Evolutionary conservation across 1,284 basidiomycete genomes (phyloP), one percentile per base, ranked within the genome.

Genomic region (Heterobasidion parviporum): DNA sequence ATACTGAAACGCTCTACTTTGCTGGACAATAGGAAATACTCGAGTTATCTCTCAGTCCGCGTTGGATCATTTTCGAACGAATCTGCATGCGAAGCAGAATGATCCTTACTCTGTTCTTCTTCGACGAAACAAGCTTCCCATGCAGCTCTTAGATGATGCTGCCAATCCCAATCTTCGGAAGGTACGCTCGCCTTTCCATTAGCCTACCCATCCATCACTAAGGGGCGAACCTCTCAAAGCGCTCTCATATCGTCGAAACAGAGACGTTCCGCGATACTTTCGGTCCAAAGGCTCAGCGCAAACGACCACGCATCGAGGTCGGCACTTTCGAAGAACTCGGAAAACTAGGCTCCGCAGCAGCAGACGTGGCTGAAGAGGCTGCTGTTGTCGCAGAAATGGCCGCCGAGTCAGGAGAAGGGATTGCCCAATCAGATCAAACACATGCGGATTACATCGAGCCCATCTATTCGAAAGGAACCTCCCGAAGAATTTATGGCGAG

Each of bases 1-100:
- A 51, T 14, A 58, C 54, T 49, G 5, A n/a, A n/a, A 8, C 5
- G 6, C 33, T 44, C 3, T 44, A 33, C 50, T 54, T 52, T 56
- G 18, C 15, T 6, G 56, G 6, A 12, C 32, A 43, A 36, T 61
- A 94, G 92, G 95, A 50, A 99, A 99, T 74, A 99, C 97, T 10
- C 81, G 97, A 67, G 96, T 98, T 54, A 98, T 99, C 68, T 94
- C 92, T n/a, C 94, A 98, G 68, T 89, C 83, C 44, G 94, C 94
- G 7, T 73, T 98, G 65, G 94, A 98, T 66, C 94, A 96, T 70
- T 97, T 98, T 74, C 78, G 94, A 53, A 92, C 90, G 12, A 93
- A 89, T 61, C 78, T 98, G 50, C 79, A 82, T 35, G 75, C 81
- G 12, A 93, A 87, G 69, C 91, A 92, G 65, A 81, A 91, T 70